Evolutionary conservation across 257 asterid species (phyloP).

Genomic region (Capsicum rhomboideum): DNA sequence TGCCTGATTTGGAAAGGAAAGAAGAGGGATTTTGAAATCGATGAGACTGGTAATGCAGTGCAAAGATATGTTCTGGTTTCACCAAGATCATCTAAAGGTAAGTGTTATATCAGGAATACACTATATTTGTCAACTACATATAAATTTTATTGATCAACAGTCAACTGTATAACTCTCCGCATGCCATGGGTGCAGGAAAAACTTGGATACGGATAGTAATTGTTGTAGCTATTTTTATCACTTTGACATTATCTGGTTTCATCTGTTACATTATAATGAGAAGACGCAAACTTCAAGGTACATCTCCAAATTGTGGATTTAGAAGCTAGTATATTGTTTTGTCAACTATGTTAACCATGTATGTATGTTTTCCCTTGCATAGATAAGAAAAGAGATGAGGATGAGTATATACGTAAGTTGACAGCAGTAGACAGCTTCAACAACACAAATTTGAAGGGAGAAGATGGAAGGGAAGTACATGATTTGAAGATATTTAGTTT

Average conservation of each 20-base stretch:
- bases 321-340: neutral
- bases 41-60: neutral
- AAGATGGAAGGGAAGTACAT: too few relatives aligned
- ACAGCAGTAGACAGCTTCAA: too few relatives aligned
- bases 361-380: too few relatives aligned
- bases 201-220: constrained; percentile 11
- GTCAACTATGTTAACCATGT: neutral
- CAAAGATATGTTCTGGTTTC: neutral
- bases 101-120: neutral
- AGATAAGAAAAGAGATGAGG: too few relatives aligned
- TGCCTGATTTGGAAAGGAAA: neutral
- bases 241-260: neutral
- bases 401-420: too few relatives aligned
- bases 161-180: neutral
- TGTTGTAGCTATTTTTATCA: neutral
- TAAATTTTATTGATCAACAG: neutral
- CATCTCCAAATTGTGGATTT: neutral
- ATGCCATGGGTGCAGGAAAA: constrained; percentile 15
- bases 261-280: neutral
- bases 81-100: neutral
- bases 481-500: too few relatives aligned
- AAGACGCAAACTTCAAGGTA: constrained; percentile 12
- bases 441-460: too few relatives aligned
- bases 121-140: neutral
- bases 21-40: neutral